Evolutionary conservation across 140 eudicot genomes (phyloP).

Genomic region (Erigeron philadelphicus): DNA sequence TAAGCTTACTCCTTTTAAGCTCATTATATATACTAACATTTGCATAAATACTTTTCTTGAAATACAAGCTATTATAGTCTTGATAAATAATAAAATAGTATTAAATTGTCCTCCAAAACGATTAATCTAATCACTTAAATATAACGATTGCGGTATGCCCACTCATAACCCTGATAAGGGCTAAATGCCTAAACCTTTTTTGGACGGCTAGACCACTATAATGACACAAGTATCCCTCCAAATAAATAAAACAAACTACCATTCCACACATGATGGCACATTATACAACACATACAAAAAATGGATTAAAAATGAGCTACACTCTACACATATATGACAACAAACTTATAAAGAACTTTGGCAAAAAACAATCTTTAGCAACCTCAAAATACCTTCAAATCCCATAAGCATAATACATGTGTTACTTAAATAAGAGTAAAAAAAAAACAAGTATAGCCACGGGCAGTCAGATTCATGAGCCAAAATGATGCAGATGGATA

Average conservation of each 20-base stretch:
- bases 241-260: background rate
- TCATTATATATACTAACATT: no score
- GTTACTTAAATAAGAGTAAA: background rate
- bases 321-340: background rate
- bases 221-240: background rate
- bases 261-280: background rate
- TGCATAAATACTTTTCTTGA: no score
- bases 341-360: background rate
- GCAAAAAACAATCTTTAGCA: background rate
- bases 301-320: no score
- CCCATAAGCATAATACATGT: background rate
- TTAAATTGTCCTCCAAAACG: background rate
- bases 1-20: no score
- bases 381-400: background rate
- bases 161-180: background rate
- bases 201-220: background rate
- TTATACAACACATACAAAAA: background rate
- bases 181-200: no score
- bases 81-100: no score
- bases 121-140: conserved; percentile 2
- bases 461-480: background rate
- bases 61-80: no score
- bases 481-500: conserved; percentile 6
- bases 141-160: background rate
- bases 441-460: no score